phyloP scores from a whole-genome alignment of 202 grass and related monocot genomes.

The Setaria italica region DNA sequence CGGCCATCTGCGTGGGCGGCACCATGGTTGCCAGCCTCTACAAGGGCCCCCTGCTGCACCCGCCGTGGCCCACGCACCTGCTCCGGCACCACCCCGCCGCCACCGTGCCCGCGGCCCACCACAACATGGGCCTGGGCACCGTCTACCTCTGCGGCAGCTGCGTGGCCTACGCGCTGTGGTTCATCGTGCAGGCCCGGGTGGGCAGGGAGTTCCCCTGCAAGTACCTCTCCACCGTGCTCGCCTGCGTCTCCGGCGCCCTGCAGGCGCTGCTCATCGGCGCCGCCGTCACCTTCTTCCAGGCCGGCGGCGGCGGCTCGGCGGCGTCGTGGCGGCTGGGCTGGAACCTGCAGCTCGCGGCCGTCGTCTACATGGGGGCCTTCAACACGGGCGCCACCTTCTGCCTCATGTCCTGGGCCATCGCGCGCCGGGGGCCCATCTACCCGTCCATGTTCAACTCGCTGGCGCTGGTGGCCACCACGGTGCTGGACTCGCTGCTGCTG shows the following conservation, averaged over 20 bases:
- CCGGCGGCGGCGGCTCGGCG: not conserved
- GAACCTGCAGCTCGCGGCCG: conserved; percentile 47
- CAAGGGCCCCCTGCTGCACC: conserved; percentile 44
- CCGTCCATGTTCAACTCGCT: conserved; percentile 64
- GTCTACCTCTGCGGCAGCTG: conserved; percentile 48
- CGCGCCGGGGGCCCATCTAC: conserved; percentile 46
- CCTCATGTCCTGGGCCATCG: conserved; percentile 49
- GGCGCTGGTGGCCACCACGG: conserved; percentile 41
- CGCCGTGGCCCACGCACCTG: conserved; percentile 48
- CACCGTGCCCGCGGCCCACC: not conserved
- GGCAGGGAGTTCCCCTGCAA: conserved; percentile 47
- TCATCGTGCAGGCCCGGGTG: conserved; percentile 46
- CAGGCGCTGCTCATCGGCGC: conserved; percentile 40
- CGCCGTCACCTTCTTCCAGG: not conserved
- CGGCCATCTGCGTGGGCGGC: conserved; percentile 46
- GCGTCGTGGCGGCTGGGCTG: conserved; percentile 39
- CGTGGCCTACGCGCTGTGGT: conserved; percentile 55
- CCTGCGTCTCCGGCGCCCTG: conserved; percentile 34
- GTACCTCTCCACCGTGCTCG: conserved; percentile 48
- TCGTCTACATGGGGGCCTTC: conserved; percentile 51
- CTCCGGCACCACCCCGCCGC: not conserved
- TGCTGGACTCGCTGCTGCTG: conserved; percentile 43
- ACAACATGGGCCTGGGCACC: conserved; percentile 37
- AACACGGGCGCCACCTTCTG: conserved; percentile 56
- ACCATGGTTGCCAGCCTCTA: conserved; percentile 60